Conservation (phyloP, 202 grass and related monocot species). For the Alloteropsis angusta region DNA sequence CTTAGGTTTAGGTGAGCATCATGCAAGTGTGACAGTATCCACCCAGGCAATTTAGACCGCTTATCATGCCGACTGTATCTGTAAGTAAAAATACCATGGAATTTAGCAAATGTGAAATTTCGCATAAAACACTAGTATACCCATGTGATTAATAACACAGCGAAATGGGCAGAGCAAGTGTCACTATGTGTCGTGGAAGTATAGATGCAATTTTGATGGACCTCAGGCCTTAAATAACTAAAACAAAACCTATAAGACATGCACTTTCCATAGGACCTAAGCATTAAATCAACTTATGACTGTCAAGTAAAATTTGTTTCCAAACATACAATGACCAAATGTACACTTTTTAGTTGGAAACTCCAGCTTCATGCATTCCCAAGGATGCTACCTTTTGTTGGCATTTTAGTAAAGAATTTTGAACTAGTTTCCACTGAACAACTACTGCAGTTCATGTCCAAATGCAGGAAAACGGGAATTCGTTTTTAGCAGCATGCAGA, state of each 20-base stretch:
- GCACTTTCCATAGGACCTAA: not conserved
- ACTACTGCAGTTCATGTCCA: not conserved
- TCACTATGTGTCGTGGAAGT: not conserved
- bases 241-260: not conserved
- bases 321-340: not conserved
- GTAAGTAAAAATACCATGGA: not conserved
- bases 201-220: not conserved
- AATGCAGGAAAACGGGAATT: not conserved
- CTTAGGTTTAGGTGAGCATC: slow-evolving; percentile 90
- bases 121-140: not conserved
- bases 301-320: not conserved
- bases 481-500: not conserved
- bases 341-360: slow-evolving; percentile 2
- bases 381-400: not conserved
- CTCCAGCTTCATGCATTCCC: not conserved
- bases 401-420: not conserved
- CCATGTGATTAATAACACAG: not conserved
- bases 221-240: not conserved
- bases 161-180: not conserved
- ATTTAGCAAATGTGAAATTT: slow-evolving; percentile 9
- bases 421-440: not conserved
- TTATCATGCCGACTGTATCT: slow-evolving; percentile 92
- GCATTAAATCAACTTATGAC: not conserved
- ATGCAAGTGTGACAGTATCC: slow-evolving; percentile 90
- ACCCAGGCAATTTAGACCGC: slow-evolving; percentile 83